phyloP scores from a whole-genome alignment of 495 filamentous ascomycete species.

The Geoglossum glabrum region DNA sequence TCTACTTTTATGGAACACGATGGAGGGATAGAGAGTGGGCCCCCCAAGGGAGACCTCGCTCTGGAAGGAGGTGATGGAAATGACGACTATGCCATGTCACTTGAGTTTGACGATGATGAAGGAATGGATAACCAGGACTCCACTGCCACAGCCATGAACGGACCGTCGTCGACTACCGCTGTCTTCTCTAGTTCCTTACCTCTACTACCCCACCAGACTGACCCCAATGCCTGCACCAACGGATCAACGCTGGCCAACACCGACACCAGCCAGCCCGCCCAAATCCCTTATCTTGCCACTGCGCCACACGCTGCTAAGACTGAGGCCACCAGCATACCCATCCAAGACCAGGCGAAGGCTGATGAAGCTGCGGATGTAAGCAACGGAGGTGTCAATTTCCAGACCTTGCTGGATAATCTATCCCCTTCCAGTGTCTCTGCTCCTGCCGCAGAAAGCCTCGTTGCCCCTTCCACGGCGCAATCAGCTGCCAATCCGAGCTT shows the following conservation, averaged over 20 bases:
- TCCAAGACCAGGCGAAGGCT: neutral
- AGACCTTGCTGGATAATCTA: constrained; percentile 21
- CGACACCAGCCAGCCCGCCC: constrained; percentile 1
- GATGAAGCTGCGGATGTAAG: constrained; percentile 2
- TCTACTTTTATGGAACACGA: constrained; percentile 1
- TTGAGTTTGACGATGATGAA: constrained; percentile 28
- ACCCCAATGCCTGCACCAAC: neutral
- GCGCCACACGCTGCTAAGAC: neutral
- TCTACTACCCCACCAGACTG: neutral
- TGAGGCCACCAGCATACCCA: neutral
- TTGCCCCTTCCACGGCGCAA: constrained; percentile 6
- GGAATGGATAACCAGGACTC: constrained; percentile 8
- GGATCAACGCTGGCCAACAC: neutral
- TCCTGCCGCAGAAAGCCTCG: constrained; percentile 2
- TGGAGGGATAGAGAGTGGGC: neutral
- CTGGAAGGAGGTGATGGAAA: constrained; percentile 13
- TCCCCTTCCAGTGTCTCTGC: constrained; percentile 11
- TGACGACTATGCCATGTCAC: constrained; percentile 29
- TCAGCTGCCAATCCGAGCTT: constrained; percentile 7
- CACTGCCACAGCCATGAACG: neutral
- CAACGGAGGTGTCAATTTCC: constrained; percentile 17
- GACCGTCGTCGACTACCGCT: neutral
- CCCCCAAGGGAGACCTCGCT: neutral
- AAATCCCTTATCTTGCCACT: neutral
- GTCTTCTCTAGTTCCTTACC: neutral